These are phyloP conservation scores for Lipomyces japonicus DNA, from an alignment of 805 yeast species.

Conservation along the genomic window DNA sequence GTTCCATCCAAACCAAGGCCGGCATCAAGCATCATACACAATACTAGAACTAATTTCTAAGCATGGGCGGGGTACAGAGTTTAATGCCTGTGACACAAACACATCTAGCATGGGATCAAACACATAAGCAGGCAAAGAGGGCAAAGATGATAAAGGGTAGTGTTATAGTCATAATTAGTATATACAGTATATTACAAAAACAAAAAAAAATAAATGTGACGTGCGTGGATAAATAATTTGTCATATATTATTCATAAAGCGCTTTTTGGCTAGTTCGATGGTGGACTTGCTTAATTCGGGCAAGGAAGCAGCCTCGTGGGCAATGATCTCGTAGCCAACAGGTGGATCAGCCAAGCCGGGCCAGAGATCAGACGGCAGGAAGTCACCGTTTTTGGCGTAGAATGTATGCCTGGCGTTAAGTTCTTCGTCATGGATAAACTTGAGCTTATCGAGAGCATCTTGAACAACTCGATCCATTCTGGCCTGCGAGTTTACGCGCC, in stretches of 20 bases:
- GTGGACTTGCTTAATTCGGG: constrained; percentile 19
- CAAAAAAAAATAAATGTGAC: not conserved
- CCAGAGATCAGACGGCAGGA: constrained; percentile 56
- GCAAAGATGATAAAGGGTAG: too few relatives aligned
- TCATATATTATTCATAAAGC: constrained; percentile 6
- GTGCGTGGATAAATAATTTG: not conserved
- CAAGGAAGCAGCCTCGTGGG: constrained; percentile 20
- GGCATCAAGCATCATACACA: constrained; percentile 22
- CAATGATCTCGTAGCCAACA: constrained; percentile 30
- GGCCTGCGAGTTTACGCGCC: constrained; percentile 46
- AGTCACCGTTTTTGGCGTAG: constrained; percentile 49
- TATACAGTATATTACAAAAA: not conserved
- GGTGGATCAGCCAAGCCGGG: constrained; percentile 42
- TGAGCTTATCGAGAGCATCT: constrained; percentile 43
- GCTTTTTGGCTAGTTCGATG: constrained; percentile 19
- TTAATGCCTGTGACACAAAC: too few relatives aligned
- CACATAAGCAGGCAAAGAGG: too few relatives aligned
- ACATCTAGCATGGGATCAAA: too few relatives aligned
- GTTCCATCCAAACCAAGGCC: constrained; percentile 13
- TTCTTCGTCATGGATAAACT: constrained; percentile 46
- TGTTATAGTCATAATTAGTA: too few relatives aligned
- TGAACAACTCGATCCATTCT: constrained; percentile 43
- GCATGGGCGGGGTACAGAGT: constrained; percentile 21
- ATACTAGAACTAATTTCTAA: constrained; percentile 19
- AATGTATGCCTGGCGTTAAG: constrained; percentile 44